Evolutionary conservation across 352 stramenopile species (phyloP), one percentile per base, ranked within the genome.

Genomic region (Phytophthora sansomeana): DNA sequence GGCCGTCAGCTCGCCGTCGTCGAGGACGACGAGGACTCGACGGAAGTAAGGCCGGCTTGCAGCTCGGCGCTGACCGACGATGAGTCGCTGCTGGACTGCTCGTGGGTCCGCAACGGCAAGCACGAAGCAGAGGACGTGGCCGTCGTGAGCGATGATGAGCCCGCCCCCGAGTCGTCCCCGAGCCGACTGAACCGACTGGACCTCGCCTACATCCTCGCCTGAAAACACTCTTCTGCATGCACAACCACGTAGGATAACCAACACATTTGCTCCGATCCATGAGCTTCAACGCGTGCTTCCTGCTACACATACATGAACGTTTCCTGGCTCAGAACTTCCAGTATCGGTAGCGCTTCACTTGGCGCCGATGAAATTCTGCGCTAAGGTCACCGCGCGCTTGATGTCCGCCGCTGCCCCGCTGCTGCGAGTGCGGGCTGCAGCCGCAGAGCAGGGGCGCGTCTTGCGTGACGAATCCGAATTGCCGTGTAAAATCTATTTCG

Each of bases 401-500:
- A 43, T 43, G 19, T 43, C 36, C 36, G 16, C 39, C 39, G 39
- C 39, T 46, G 39, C 10, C 39, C 39, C n/a, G 39, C 39, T 46
- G 16, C 39, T 46, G 39, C 26, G 33, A 33, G 19, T 51, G 43
- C 43, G 43, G 26, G 35, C 21, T 51, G 43, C 4, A 26, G 39
- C 39, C 24, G 0, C 39, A 46, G 17, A 46, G 39, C 16, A 46
- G 17, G 39, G 39, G 36, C 36, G 33, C 33, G 33, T 1, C 4
- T 6, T 7, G 13, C 38, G 38, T 41, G 38, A 33, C 24, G 35
- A 63, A n/a, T n/a, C n/a, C n/a, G n/a, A n/a, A n/a, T n/a, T n/a
- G n/a, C n/a, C n/a, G n/a, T n/a, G n/a, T n/a, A n/a, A n/a, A n/a
- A 63, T 63, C 33, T 42, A 63, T 56, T 63, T 39, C 24, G 5